These are phyloP conservation scores for Choiromyces venosus DNA, from an alignment of 495 filamentous ascomycete genomes.

Conservation along the genomic window DNA sequence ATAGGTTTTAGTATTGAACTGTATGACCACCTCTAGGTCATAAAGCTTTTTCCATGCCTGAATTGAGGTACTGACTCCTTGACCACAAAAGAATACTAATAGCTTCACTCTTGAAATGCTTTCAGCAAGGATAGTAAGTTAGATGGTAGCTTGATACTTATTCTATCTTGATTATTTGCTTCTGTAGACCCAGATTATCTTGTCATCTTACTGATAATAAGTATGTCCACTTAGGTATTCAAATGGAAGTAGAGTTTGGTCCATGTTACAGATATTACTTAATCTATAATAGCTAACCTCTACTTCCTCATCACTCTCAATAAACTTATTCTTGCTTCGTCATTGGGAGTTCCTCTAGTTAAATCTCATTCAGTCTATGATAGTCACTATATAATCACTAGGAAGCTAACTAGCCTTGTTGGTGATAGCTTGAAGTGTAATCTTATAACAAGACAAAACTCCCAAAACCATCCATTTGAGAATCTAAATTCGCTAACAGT, in stretches of 20 bases:
- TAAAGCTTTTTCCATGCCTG: background rate
- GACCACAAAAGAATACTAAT: constrained; percentile 11
- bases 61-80: background rate
- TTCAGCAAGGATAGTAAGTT: constrained; percentile 7
- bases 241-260: constrained; percentile 15
- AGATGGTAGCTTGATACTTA: constrained; percentile 17
- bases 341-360: constrained; percentile 6
- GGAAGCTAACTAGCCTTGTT: constrained; percentile 4
- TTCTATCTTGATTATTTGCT: constrained; percentile 7
- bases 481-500: background rate
- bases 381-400: constrained; percentile 1
- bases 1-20: constrained; percentile 13
- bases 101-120: constrained; percentile 5
- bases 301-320: background rate
- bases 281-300: constrained; percentile 8
- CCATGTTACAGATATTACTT: constrained; percentile 12
- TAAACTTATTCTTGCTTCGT: too few relatives aligned
- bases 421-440: constrained; percentile 7
- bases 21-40: constrained; percentile 4
- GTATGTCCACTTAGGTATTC: constrained; percentile 15
- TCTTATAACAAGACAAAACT: constrained; percentile 5
- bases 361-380: constrained; percentile 7
- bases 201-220: constrained; percentile 11
- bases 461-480: constrained; percentile 12
- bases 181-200: constrained; percentile 8